Base-by-base conservation (phyloP, 306 rosid genomes). In the Dryas alaskensis region DNA sequence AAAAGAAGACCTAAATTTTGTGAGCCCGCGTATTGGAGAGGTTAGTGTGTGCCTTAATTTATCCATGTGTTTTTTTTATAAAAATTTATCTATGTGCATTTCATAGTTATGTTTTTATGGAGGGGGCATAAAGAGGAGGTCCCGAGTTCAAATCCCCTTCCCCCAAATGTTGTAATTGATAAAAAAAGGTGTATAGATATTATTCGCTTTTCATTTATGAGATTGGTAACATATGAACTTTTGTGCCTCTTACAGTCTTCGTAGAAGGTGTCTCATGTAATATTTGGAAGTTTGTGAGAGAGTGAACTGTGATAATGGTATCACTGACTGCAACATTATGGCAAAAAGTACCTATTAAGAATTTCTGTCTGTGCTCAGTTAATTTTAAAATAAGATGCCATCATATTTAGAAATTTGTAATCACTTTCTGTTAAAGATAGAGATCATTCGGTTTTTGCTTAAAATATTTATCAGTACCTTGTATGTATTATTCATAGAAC, bases 1-100 rank as follows among this genome's bases (percentile, higher is more conserved):
- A 78, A 96, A 94, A 54, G 99, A 94, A 81, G 99, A 94, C 80
- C 86, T 94, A 50, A 94, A 92, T 84, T 92, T 92, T 82, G 99
- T 94, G 81, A 91, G 99, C 89, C 99, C 97, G 53, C 95, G 99
- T 64, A 94, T 94, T 79, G 99, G 99, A 86, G 99, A 94, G 99
- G 99, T 94, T 79, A 89, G 58, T 80, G 64, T 73, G 67, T 76
- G 67, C 86, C 83, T 82, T 65, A 31, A 52, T 71, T 45, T 42
- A 57, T 79, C 52, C 51, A 62, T 55, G 27, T 72, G 54, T n/a
- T 59, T 19, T 16, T 6, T 45, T 45, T 8, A 45, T 45, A 45
- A 5, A 0, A 45, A 5, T 2, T 45, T 45, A 45, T 45, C 37
- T 31, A 31, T 31, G 37, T 31, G 37, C 37, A 31, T 31, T 39